Conservation (phyloP, 306 rosid genomes). For the Castanopsis chinensis region DNA sequence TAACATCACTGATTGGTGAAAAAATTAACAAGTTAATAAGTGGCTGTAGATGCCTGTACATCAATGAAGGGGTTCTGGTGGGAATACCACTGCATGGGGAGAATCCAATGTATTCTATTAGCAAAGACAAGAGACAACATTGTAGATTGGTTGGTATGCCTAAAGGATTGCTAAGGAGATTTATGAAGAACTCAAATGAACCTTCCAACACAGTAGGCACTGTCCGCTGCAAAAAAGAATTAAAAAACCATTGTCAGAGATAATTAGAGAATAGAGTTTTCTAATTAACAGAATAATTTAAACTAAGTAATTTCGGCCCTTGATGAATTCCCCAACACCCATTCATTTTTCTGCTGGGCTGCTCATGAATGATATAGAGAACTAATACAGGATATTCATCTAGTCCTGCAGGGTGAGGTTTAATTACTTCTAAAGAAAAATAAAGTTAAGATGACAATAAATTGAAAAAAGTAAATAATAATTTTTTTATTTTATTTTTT, state of each 20-base stretch:
- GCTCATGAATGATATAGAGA: neutral
- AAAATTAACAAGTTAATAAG: slow-evolving; percentile 65
- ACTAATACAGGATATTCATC: neutral
- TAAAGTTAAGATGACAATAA: neutral
- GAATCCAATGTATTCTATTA: slow-evolving; percentile 64
- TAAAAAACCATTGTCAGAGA: slow-evolving; percentile 17
- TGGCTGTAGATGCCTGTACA: slow-evolving; percentile 81
- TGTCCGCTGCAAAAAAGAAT: slow-evolving; percentile 54
- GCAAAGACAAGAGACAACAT: slow-evolving; percentile 70
- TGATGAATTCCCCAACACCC: neutral
- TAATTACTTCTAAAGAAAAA: neutral
- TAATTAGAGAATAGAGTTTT: slow-evolving; percentile 8
- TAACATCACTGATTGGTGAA: slow-evolving; percentile 46
- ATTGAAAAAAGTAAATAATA: neutral
- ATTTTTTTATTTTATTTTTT: no score
- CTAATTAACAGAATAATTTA: neutral
- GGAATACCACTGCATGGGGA: slow-evolving; percentile 58
- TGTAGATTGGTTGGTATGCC: slow-evolving; percentile 55
- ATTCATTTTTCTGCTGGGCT: neutral
- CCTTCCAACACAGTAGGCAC: slow-evolving; percentile 61
- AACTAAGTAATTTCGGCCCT: slow-evolving; percentile 6
- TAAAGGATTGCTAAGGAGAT: slow-evolving; percentile 59
- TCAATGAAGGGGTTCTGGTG: slow-evolving; percentile 56
- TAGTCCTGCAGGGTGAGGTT: neutral
- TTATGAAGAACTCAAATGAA: slow-evolving; percentile 70